Evolutionary conservation across 2,329 filamentous ascomycete genomes (phyloP).

Genomic region (Paraphoma chrysanthemicola): DNA sequence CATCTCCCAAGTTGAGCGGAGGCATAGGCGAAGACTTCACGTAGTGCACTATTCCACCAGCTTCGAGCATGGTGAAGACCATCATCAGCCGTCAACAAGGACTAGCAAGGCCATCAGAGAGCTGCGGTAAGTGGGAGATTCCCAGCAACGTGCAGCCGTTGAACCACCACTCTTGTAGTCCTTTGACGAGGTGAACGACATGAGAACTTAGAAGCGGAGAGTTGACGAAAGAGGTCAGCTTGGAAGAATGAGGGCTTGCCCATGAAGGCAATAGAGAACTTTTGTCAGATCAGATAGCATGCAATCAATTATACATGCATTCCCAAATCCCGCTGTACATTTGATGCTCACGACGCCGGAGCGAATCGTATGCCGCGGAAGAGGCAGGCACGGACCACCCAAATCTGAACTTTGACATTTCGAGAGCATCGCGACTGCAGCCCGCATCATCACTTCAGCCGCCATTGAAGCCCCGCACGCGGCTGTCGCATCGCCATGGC

Average conservation of each 20-base stretch:
- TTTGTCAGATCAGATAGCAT: neutral
- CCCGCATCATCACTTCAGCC: conserved; percentile 32
- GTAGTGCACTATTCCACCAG: no score
- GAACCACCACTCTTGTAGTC: no score
- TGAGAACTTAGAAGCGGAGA: no score
- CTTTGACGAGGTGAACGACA: no score
- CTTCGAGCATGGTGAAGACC: no score
- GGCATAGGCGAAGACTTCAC: neutral
- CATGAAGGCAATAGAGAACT: no score
- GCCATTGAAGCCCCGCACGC: conserved; percentile 40
- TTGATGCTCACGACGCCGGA: conserved; percentile 9
- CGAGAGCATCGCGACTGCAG: conserved; percentile 3
- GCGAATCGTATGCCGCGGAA: conserved; percentile 21
- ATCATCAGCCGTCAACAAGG: no score
- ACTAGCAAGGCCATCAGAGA: no score
- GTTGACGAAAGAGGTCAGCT: no score
- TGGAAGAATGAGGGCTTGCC: no score
- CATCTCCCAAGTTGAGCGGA: conserved; percentile 33
- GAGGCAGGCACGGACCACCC: conserved; percentile 16
- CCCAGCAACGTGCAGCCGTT: no score
- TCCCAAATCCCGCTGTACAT: neutral
- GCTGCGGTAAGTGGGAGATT: no score
- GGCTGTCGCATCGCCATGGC: conserved; percentile 49
- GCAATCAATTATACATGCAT: neutral
- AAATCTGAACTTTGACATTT: conserved; percentile 9